phyloP scores from a whole-genome alignment of 2,329 filamentous ascomycete genomes.

The Epichloe uncinata region DNA sequence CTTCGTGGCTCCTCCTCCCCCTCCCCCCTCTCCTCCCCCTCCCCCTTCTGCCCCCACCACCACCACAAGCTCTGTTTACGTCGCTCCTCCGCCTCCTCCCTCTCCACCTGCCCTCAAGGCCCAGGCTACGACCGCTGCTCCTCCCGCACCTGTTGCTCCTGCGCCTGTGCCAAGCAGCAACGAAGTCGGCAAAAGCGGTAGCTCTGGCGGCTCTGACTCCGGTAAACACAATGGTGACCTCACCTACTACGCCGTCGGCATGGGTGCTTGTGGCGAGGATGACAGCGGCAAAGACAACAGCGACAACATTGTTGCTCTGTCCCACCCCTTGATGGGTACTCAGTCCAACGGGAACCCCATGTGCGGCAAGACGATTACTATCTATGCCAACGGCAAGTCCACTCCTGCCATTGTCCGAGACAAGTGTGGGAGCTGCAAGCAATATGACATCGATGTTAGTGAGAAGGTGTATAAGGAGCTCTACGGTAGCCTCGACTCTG shows the following conservation, averaged over 20 bases:
- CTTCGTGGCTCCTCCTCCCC: conserved; percentile 8
- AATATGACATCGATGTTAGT: conserved; percentile 46
- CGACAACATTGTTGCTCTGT: conserved; percentile 57
- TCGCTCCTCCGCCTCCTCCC: conserved; percentile 6
- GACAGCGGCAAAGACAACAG: conserved; percentile 40
- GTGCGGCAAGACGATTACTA: conserved; percentile 56
- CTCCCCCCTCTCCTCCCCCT: conserved; percentile 9
- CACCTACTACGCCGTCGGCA: conserved; percentile 60
- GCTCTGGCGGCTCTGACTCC: conserved; percentile 10
- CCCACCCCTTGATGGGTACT: conserved; percentile 47
- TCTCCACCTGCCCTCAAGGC: conserved; percentile 5
- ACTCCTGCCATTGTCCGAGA: conserved; percentile 50
- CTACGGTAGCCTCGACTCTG: conserved; percentile 29
- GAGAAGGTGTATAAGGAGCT: conserved; percentile 41
- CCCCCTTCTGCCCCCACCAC: conserved; percentile 6
- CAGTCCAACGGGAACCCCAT: conserved; percentile 54
- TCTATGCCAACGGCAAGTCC: conserved; percentile 46
- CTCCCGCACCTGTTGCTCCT: conserved; percentile 8
- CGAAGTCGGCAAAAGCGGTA: conserved; percentile 5
- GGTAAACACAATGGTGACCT: conserved; percentile 44
- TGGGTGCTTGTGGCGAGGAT: conserved; percentile 54
- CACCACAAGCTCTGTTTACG: conserved; percentile 6
- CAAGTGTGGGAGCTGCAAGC: conserved; percentile 59
- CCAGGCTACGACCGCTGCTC: conserved; percentile 5
- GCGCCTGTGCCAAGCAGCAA: conserved; percentile 3